phyloP scores from a whole-genome alignment of 129 eudicot species.

The Solidago caesia region DNA sequence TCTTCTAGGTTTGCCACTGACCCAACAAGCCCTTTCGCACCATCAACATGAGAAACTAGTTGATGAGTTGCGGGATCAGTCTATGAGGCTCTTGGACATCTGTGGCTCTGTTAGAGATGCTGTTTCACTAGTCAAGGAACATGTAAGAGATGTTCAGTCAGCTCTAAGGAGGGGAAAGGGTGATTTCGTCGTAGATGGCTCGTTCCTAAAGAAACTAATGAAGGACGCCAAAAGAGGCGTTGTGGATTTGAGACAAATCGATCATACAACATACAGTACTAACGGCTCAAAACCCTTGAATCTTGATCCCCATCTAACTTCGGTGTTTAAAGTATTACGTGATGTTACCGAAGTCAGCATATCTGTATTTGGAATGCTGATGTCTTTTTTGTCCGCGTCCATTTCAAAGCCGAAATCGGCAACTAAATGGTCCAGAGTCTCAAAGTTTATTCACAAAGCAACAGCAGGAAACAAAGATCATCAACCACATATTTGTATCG shows the following conservation, averaged over 20 bases:
- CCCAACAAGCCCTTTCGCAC: slow-evolving; percentile 43
- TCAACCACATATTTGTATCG: slow-evolving; percentile 14
- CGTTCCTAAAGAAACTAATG: slow-evolving; percentile 27
- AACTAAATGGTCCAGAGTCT: slow-evolving; percentile 40
- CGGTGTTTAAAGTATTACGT: slow-evolving; percentile 30
- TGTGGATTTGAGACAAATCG: slow-evolving; percentile 33
- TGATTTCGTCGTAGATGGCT: slow-evolving; percentile 26
- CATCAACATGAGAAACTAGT: slow-evolving; percentile 29
- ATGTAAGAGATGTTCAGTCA: slow-evolving; percentile 34
- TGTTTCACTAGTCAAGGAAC: slow-evolving; percentile 36
- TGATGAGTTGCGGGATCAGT: slow-evolving; percentile 36
- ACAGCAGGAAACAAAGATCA: slow-evolving; percentile 25
- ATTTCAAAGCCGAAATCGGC: slow-evolving; percentile 35
- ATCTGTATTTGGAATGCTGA: slow-evolving; percentile 34
- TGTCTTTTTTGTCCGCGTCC: slow-evolving; percentile 31
- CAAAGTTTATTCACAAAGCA: slow-evolving; percentile 37
- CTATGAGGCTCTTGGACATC: slow-evolving; percentile 39
- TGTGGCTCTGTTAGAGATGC: slow-evolving; percentile 35
- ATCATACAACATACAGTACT: neutral
- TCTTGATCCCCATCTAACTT: slow-evolving; percentile 30
- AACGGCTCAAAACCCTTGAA: slow-evolving; percentile 21
- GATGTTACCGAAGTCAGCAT: slow-evolving; percentile 38
- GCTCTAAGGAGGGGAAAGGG: slow-evolving; percentile 34
- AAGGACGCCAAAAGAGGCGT: slow-evolving; percentile 36
- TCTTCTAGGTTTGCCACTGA: slow-evolving; percentile 29